Evolutionary conservation across 768 basidiomycete species (phyloP).

Genomic region (Mycena crocata): DNA sequence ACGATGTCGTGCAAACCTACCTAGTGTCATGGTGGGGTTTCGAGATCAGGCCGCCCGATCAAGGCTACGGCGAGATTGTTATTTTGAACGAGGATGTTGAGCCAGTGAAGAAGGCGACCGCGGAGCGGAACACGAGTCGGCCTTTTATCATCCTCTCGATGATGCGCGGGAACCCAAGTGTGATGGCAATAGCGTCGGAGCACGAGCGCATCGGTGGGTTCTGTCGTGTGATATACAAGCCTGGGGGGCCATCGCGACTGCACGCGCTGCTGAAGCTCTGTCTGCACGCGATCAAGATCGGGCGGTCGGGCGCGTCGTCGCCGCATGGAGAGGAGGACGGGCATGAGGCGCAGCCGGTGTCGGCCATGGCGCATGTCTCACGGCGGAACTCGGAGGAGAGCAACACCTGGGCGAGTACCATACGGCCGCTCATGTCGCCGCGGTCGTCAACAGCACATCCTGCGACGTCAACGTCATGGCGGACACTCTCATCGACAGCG

Average conservation of each 20-base stretch:
- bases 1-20: conserved; percentile 71
- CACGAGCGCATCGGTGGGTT: conserved; percentile 88
- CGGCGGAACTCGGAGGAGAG: conserved; percentile 65
- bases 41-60: conserved; percentile 52
- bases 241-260: conserved; percentile 84
- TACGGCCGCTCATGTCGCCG: conserved; percentile 65
- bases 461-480: conserved; percentile 45
- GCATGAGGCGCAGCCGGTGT: not conserved
- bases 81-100: conserved; percentile 84
- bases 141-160: conserved; percentile 85
- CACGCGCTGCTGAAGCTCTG: conserved; percentile 73
- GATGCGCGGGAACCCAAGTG: conserved; percentile 70
- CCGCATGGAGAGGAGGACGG: conserved; percentile 19
- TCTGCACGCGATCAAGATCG: conserved; percentile 66
- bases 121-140: conserved; percentile 64
- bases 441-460: conserved; percentile 65
- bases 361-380: conserved; percentile 24
- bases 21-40: conserved; percentile 85
- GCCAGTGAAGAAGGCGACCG: conserved; percentile 67
- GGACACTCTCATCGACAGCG: conserved; percentile 44
- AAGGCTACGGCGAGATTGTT: conserved; percentile 74
- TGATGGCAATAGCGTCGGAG: conserved; percentile 73
- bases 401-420: conserved; percentile 21
- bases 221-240: conserved; percentile 91
- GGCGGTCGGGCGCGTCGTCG: conserved; percentile 45